Evolutionary conservation across 2,329 filamentous ascomycete genomes (phyloP).

Genomic region (Aspergillus brasiliensis): DNA sequence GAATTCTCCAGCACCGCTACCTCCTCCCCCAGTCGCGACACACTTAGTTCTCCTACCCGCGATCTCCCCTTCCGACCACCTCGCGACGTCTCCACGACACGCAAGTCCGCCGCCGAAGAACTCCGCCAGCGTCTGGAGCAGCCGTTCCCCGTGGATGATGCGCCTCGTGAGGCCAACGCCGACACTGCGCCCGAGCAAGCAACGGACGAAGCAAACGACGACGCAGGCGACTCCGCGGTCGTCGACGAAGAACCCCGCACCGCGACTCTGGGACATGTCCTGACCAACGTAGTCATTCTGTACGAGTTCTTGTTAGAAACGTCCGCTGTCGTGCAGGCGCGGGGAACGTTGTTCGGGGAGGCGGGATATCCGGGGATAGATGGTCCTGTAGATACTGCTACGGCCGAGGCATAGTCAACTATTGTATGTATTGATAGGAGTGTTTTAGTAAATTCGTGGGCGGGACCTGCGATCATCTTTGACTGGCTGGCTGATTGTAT

Average conservation of each 20-base stretch:
- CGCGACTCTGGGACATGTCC: constrained; percentile 72
- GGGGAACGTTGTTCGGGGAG: constrained; percentile 75
- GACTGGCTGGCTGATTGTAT: not conserved
- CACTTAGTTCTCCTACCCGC: constrained; percentile 26
- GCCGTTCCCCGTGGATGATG: constrained; percentile 28
- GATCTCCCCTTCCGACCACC: constrained; percentile 26
- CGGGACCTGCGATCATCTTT: not conserved
- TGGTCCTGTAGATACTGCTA: not conserved
- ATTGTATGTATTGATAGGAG: not conserved
- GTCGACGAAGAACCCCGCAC: constrained; percentile 42
- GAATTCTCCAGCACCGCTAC: constrained; percentile 16
- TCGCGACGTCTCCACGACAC: constrained; percentile 29
- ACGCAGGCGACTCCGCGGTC: constrained; percentile 16
- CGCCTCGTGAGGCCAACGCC: constrained; percentile 1
- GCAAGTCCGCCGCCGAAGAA: constrained; percentile 30
- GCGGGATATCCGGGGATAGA: constrained; percentile 57
- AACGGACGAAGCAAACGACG: constrained; percentile 1
- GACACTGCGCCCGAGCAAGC: not conserved
- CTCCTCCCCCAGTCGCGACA: constrained; percentile 21
- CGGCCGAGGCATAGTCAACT: not conserved
- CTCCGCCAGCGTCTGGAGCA: constrained; percentile 39
- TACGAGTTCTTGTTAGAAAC: constrained; percentile 80
- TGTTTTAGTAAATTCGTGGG: not conserved
- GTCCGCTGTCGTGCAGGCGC: constrained; percentile 71
- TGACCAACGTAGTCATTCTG: constrained; percentile 77